These are phyloP conservation scores for Mycena rosella DNA, from an alignment of 768 basidiomycete species.

Conservation along the genomic window DNA sequence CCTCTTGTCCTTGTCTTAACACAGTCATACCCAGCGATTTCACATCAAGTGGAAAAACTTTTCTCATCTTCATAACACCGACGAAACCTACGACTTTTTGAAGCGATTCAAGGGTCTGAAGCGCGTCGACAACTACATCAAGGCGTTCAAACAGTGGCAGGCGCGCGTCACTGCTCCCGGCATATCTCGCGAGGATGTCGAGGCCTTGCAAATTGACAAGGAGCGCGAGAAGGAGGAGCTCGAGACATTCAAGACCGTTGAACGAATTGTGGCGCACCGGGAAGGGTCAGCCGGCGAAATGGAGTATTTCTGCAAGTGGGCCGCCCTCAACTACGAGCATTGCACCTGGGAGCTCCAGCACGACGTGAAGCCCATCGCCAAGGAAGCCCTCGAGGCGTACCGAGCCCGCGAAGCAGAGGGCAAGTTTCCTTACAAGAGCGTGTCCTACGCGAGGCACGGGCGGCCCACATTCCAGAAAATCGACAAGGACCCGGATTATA, in stretches of 20 bases:
- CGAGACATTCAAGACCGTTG: constrained; percentile 91
- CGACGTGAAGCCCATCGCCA: constrained; percentile 83
- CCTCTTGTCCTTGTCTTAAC: constrained; percentile 24
- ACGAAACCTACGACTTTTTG: constrained; percentile 96
- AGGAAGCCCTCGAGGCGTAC: constrained; percentile 84
- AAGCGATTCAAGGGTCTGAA: constrained; percentile 97
- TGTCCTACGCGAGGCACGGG: constrained; percentile 69
- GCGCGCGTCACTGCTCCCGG: constrained; percentile 72
- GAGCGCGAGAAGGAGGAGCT: constrained; percentile 93
- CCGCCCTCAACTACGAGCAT: constrained; percentile 90
- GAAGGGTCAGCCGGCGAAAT: constrained; percentile 68
- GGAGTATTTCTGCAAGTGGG: constrained; percentile 99
- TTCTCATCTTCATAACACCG: constrained; percentile 99
- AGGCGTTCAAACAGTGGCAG: constrained; percentile 83
- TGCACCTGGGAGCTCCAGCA: constrained; percentile 95
- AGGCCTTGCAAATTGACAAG: constrained; percentile 89
- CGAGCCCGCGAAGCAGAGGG: constrained; percentile 80
- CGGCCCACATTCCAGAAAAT: constrained; percentile 89
- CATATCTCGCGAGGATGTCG: constrained; percentile 88
- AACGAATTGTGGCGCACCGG: constrained; percentile 88
- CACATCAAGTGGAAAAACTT: constrained; percentile 99
- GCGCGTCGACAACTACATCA: constrained; percentile 99
- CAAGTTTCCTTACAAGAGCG: constrained; percentile 89
- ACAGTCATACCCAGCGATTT: constrained; percentile 76
- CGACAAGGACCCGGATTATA: constrained; percentile 88